A percentile compares a stretch with the other conserved stretches of the same genome.
Conservation (phyloP, 1,284 basidiomycete species). For the Cutaneotrichosporon daszewskae region DNA sequence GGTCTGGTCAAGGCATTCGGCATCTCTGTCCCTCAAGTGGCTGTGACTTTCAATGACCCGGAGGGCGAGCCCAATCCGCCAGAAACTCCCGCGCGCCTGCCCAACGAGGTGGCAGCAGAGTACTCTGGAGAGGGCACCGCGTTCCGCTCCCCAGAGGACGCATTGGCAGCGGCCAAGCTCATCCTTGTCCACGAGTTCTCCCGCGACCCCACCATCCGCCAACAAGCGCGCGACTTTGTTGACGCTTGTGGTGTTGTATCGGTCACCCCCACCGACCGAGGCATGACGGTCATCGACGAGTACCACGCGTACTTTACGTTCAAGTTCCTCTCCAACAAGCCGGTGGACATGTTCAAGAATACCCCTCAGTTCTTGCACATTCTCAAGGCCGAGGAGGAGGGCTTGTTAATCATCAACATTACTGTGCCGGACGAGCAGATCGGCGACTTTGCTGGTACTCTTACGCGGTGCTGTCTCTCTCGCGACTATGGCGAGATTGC, state of each 20-base stretch:
- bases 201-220: conserved; percentile 83
- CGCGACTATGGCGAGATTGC: conserved; percentile 80
- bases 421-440: conserved; percentile 57
- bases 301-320: conserved; percentile 89
- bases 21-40: conserved; percentile 32
- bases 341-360: conserved; percentile 64
- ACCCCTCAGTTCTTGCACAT: conserved; percentile 83
- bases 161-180: conserved; percentile 57
- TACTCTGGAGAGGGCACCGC: conserved; percentile 32
- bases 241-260: conserved; percentile 71
- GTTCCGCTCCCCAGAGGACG: conserved; percentile 29
- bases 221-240: conserved; percentile 72
- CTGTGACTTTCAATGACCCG: conserved; percentile 35
- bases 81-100: conserved; percentile 36
- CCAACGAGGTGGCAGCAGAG: conserved; percentile 42
- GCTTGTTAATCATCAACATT: conserved; percentile 73
- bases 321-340: conserved; percentile 88
- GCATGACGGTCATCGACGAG: conserved; percentile 83
- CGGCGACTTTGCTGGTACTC: conserved; percentile 58
- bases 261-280: conserved; percentile 83
- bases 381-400: conserved; percentile 81
- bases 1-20: conserved; percentile 41
- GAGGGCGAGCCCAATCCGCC: conserved; percentile 25
- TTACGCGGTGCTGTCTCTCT: conserved; percentile 78
- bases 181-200: conserved; percentile 86